These are phyloP conservation scores for Melampsora americana DNA, from an alignment of 1,284 basidiomycete species.

Conservation along the genomic window DNA sequence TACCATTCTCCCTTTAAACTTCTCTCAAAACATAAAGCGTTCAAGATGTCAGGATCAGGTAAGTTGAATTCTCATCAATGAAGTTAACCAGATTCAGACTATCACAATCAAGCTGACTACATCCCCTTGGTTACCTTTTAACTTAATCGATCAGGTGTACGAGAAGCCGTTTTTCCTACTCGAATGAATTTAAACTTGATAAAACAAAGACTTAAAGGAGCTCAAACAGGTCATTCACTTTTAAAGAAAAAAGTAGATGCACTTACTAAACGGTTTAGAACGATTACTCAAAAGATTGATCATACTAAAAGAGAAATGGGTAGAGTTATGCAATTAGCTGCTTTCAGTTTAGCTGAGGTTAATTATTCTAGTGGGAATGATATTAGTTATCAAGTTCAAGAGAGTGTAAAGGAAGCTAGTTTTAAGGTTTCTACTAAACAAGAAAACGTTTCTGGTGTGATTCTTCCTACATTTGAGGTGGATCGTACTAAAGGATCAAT, in stretches of 20 bases:
- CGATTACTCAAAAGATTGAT: slow-evolving; percentile 61
- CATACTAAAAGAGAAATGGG: slow-evolving; percentile 99
- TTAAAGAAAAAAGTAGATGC: slow-evolving; percentile 97
- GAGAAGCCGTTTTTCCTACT: slow-evolving; percentile 49
- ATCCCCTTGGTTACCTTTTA: not conserved
- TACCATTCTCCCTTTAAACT: too few species aligned
- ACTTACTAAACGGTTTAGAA: slow-evolving; percentile 76
- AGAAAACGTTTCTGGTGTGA: slow-evolving; percentile 97
- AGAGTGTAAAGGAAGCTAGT: slow-evolving; percentile 67
- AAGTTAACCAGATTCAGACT: too few species aligned
- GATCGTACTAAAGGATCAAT: slow-evolving; percentile 70
- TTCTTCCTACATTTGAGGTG: slow-evolving; percentile 91
- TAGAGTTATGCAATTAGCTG: slow-evolving; percentile 93
- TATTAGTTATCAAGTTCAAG: slow-evolving; percentile 88
- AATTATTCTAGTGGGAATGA: slow-evolving; percentile 90
- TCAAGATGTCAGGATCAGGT: too few species aligned
- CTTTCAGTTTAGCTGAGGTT: slow-evolving; percentile 97
- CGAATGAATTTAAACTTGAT: slow-evolving; percentile 72
- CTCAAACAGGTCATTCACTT: slow-evolving; percentile 84
- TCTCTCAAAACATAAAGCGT: too few species aligned
- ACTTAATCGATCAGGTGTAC: slow-evolving; percentile 12
- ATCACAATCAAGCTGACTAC: too few species aligned
- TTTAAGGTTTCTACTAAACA: slow-evolving; percentile 93
- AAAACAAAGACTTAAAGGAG: slow-evolving; percentile 87
- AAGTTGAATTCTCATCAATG: too few species aligned